These are phyloP conservation scores for Zymoseptoria crescenta DNA, from an alignment of 2,329 filamentous ascomycete genomes.

Conservation along the genomic window DNA sequence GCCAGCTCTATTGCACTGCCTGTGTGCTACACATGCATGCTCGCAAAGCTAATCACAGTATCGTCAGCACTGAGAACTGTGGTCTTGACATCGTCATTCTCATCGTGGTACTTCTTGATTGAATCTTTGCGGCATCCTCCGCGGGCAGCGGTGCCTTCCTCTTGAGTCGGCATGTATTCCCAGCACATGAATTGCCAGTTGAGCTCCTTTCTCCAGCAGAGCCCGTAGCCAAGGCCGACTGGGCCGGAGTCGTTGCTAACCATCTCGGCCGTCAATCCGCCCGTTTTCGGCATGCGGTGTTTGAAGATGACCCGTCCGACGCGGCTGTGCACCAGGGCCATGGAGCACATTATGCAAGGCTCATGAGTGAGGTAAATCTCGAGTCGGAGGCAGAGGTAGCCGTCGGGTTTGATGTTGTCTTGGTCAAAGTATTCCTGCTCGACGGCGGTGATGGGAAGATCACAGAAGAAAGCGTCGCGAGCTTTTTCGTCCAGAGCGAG, in stretches of 20 bases:
- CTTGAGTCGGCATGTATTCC: constrained; percentile 46
- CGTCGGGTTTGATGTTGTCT: constrained; percentile 62
- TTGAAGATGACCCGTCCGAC: constrained; percentile 81
- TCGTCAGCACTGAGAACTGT: constrained; percentile 23
- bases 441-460: constrained; percentile 59
- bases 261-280: constrained; percentile 70
- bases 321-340: constrained; percentile 90
- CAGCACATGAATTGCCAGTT: constrained; percentile 81
- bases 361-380: constrained; percentile 94
- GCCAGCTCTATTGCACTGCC: constrained; percentile 24
- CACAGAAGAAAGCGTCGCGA: constrained; percentile 54
- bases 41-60: constrained; percentile 29
- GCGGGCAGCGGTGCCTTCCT: constrained; percentile 17
- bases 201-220: constrained; percentile 64
- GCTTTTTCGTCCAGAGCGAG: constrained; percentile 27
- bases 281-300: constrained; percentile 69
- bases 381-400: constrained; percentile 88
- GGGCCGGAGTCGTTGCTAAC: constrained; percentile 30
- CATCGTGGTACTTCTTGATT: constrained; percentile 17
- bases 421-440: constrained; percentile 56
- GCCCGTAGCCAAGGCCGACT: constrained; percentile 45
- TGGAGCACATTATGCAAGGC: constrained; percentile 92
- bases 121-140: constrained; percentile 17
- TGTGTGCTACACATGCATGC: constrained; percentile 31
- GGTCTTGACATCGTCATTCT: constrained; percentile 13